A percentile compares a stretch with the other conserved stretches of the same genome.
Evolutionary conservation across 2,329 filamentous ascomycete species (phyloP).

Genomic region (Monosporascus sp.): DNA sequence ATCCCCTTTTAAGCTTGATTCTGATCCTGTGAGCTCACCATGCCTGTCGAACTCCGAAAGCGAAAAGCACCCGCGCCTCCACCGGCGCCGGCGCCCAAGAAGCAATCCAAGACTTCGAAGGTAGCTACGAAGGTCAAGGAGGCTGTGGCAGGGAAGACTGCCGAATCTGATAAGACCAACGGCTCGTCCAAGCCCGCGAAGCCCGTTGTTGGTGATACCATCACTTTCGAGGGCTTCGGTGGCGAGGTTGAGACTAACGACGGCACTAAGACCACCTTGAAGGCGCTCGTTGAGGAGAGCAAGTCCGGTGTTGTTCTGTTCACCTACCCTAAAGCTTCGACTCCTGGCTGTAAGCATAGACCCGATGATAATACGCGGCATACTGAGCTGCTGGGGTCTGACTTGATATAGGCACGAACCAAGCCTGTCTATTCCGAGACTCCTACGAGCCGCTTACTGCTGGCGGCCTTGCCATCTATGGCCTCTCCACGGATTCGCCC

Average conservation of each 20-base stretch:
- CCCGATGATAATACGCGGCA: not conserved
- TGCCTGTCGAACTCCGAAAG: constrained; percentile 41
- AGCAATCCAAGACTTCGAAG: constrained; percentile 36
- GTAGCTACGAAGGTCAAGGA: constrained; percentile 33
- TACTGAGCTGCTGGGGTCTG: constrained; percentile 6
- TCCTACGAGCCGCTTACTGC: constrained; percentile 69
- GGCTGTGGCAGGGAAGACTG: constrained; percentile 23
- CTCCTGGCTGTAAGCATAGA: constrained; percentile 78
- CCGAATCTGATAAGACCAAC: constrained; percentile 23
- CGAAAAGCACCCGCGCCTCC: constrained; percentile 37
- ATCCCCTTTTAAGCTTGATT: constrained; percentile 3
- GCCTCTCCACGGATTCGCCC: constrained; percentile 79
- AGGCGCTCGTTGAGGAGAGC: constrained; percentile 76
- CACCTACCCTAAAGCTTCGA: constrained; percentile 92
- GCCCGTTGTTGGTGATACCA: constrained; percentile 48
- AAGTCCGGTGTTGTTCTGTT: constrained; percentile 85
- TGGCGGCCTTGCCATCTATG: constrained; percentile 80
- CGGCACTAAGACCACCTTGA: constrained; percentile 72
- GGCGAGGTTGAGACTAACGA: constrained; percentile 81
- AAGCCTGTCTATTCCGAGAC: constrained; percentile 92
- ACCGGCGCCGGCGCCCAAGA: constrained; percentile 33
- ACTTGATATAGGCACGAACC: constrained; percentile 67
- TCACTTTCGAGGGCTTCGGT: constrained; percentile 56
- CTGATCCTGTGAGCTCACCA: constrained; percentile 15
- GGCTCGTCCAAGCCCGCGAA: constrained; percentile 32